Evolutionary conservation across 805 yeast genomes (phyloP), one percentile per base, ranked within the genome.

Genomic region (Candida railenensis): DNA sequence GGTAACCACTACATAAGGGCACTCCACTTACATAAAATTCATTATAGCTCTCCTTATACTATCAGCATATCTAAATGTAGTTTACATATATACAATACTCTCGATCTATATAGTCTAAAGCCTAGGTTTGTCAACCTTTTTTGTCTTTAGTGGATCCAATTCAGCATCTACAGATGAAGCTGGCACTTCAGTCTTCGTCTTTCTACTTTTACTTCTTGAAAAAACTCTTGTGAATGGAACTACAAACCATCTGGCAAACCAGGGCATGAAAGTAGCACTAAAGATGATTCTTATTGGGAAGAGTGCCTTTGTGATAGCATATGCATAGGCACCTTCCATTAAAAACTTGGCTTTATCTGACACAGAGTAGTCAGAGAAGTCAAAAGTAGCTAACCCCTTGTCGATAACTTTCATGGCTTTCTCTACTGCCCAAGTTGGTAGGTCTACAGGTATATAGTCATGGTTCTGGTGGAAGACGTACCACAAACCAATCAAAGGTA

Each of bases 251-350:
- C 70, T 62, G 3, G 88, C 82, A 52, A 81, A 78, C 68, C 74
- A 69, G 2, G 88, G 88, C 64, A 82, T 82, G 30, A 76, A 62
- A 40, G 73, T 56, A 42, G 83, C 54, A 36, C 84, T 78, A 18
- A 78, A 48, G 8, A 74, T 59, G 1, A 82, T 65, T 45, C 89
- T 66, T 2, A 81, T 43, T 0, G 89, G 88, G 49, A 82, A 62
- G 19, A 77, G 56, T 8, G 75, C 69, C 57, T 87, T 87, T 11
- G 86, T 89, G 3, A 83, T 65, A 3, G 83, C 85, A 55, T 82
- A 88, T 0, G 95, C 82, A 21, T 85, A 74, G 0, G 91, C 90
- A 8, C 95, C 95, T 52, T 86, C 87, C 53, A 82, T 60, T 4
- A 87, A 66, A 22, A 84, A 59, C 42, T 71, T 69, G 40, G 84